Percentiles rank a stretch among this genome's conserved stretches.
phyloP scores from a whole-genome alignment of 805 yeast species.

The Wickerhamiella australiensis region DNA sequence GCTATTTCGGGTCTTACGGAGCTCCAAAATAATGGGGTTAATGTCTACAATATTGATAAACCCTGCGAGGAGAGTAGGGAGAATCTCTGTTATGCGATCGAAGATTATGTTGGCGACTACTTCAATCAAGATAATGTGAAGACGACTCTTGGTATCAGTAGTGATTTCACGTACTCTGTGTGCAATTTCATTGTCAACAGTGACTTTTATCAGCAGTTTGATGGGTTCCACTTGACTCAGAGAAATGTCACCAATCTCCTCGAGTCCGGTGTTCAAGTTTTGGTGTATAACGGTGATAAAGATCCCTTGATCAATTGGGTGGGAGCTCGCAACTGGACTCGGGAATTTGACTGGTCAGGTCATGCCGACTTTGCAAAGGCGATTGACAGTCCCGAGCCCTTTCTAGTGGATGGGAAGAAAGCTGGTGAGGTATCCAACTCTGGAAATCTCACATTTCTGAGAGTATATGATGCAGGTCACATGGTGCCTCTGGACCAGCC shows the following conservation, averaged over 20 bases:
- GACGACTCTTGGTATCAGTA: slow-evolving; percentile 75
- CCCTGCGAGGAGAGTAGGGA: slow-evolving; percentile 48
- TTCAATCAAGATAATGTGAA: slow-evolving; percentile 63
- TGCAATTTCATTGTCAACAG: slow-evolving; percentile 51
- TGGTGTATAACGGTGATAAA: slow-evolving; percentile 90
- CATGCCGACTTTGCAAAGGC: slow-evolving; percentile 41
- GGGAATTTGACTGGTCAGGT: slow-evolving; percentile 53
- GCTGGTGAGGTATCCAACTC: slow-evolving; percentile 63
- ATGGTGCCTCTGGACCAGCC: slow-evolving; percentile 94
- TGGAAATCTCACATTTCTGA: slow-evolving; percentile 63
- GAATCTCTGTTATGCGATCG: slow-evolving; percentile 57
- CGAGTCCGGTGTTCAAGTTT: slow-evolving; percentile 63
- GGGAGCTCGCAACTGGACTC: slow-evolving; percentile 84
- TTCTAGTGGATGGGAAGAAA: slow-evolving; percentile 33
- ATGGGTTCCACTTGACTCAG: slow-evolving; percentile 31
- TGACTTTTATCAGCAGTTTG: slow-evolving; percentile 60
- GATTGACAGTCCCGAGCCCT: slow-evolving; percentile 27
- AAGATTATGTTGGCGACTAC: slow-evolving; percentile 59
- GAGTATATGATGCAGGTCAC: slow-evolving; percentile 86
- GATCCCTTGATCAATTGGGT: slow-evolving; percentile 96
- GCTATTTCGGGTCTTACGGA: no score
- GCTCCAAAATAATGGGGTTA: slow-evolving; percentile 52
- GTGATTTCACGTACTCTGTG: slow-evolving; percentile 62
- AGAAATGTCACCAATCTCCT: slow-evolving; percentile 54
- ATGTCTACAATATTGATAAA: slow-evolving; percentile 81